A percentile compares a stretch with the other conserved stretches of the same genome.
Evolutionary conservation across 345 rosid genomes (phyloP).

Genomic region (Brassica rapa): DNA sequence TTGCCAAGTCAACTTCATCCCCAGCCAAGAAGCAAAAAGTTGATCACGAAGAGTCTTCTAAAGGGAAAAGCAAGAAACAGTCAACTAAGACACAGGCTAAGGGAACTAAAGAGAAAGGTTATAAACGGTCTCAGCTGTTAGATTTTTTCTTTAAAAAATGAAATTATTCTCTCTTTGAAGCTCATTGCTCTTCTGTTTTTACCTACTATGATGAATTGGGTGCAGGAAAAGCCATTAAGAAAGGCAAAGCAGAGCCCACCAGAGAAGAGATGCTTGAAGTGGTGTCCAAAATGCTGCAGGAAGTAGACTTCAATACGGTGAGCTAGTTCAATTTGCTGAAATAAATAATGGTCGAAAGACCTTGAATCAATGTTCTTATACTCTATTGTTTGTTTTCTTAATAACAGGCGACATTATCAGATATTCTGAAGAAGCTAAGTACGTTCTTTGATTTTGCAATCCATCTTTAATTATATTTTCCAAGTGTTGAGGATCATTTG

Average conservation of each 20-base stretch:
- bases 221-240: conserved; percentile 67
- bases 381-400: not conserved
- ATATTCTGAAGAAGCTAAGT: conserved; percentile 86
- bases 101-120: conserved; percentile 73
- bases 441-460: conserved; percentile 26
- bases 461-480: not conserved
- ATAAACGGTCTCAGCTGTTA: conserved; percentile 7
- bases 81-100: conserved; percentile 49
- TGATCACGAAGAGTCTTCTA: conserved; percentile 43
- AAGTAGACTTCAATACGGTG: conserved; percentile 98
- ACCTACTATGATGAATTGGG: conserved; percentile 39
- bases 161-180: not conserved
- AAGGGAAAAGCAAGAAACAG: conserved; percentile 64
- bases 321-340: conserved; percentile 36
- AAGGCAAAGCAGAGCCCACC: conserved; percentile 69
- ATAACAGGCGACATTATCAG: conserved; percentile 86
- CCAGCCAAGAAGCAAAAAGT: conserved; percentile 41
- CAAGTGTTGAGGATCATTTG: not conserved
- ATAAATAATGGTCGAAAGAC: not conserved
- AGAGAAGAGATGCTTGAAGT: conserved; percentile 87
- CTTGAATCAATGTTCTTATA: conserved; percentile 17
- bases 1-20: conserved; percentile 49
- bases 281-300: conserved; percentile 77
- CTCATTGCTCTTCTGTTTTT: not conserved
- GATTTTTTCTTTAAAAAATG: not conserved